Base-by-base conservation (phyloP, 169 alveolate species). In the Cryptosporidium canis region DNA sequence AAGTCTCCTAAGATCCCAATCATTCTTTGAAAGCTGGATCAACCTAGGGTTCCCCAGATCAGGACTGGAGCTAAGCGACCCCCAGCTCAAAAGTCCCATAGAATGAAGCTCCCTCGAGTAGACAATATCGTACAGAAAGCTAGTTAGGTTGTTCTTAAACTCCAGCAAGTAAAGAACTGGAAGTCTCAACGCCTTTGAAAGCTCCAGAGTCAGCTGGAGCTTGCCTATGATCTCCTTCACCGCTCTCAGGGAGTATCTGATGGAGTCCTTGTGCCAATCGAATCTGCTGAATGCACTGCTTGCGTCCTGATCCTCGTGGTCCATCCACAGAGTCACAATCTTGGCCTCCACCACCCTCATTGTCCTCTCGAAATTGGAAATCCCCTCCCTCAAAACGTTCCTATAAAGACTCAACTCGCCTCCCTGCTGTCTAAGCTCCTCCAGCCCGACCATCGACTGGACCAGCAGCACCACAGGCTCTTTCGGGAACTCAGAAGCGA, bases 21-120 rank as follows among this genome's bases (percentile, higher is more conserved):
- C 87, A 58, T 43, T 58, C 43, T 77, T 77, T 21, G 87, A 39
- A n/a, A 61, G 44, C 31, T 41, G 43, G 65, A 77, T 41, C 4
- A 77, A 24, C 21, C 61, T 31, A 14, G 87, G 87, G 37, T 77
- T 55, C 1, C 87, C 87, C 6, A 77, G 44, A 61, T 77, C 87
- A 1, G 87, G 87, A 39, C 16, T 14, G 66, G 55, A 41, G 4
- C 37, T 51, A 12, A 24, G 24, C 39, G 77, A 58, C 18, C 66
- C 87, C 87, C 87, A 77, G 11, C 77, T 58, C 12, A 77, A 18
- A 12, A 77, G 14, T 39, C 72, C 72, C 72, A 58, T 77, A 1
- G 87, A 77, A 44, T 77, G 87, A 41, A 77, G 41, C 37, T 77
- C 70, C 41, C 87, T 55, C 4, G 87, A 77, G 18, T 58, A 77